A percentile compares a stretch with the other conserved stretches of the same genome.
Evolutionary conservation across 177 flowering plant genomes (phyloP).

Genomic region (Vitis hybrid): DNA sequence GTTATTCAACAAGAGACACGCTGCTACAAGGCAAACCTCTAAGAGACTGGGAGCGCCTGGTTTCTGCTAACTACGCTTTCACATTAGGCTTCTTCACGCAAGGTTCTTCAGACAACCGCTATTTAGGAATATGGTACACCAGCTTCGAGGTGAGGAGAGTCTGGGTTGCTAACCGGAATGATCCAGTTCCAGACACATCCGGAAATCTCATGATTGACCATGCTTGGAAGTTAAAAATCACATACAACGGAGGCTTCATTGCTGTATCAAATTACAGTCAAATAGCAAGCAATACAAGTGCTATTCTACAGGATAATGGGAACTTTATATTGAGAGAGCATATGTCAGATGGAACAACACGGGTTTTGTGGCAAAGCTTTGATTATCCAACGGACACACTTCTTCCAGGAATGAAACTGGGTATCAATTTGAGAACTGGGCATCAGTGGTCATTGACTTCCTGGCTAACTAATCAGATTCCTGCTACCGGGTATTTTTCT

Average conservation of each 20-base stretch:
- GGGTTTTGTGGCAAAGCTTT: conserved; percentile 25
- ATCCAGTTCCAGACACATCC: not conserved
- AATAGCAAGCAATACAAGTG: conserved; percentile 1
- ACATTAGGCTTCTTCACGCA: not conserved
- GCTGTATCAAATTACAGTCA: not conserved
- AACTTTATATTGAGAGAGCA: conserved; percentile 19
- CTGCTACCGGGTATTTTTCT: conserved; percentile 17
- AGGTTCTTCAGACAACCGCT: not conserved
- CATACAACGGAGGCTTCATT: not conserved
- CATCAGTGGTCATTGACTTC: conserved; percentile 16
- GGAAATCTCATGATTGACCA: conserved; percentile 2
- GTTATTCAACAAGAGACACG: too few species aligned
- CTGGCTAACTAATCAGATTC: conserved; percentile 4
- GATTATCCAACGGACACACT: conserved; percentile 27
- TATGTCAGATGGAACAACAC: conserved; percentile 3
- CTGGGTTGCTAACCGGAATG: conserved; percentile 14
- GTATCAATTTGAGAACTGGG: conserved; percentile 17
- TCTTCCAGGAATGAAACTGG: conserved; percentile 32
- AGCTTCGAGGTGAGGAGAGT: fast-evolving
- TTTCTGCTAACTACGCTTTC: not conserved
- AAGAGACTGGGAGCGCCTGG: not conserved
- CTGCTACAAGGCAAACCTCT: too few species aligned
- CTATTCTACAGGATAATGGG: conserved; percentile 13
- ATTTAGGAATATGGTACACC: conserved; percentile 4
- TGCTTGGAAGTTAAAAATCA: not conserved